phyloP scores from a whole-genome alignment of 768 basidiomycete species.

The Boletus huronensis region DNA sequence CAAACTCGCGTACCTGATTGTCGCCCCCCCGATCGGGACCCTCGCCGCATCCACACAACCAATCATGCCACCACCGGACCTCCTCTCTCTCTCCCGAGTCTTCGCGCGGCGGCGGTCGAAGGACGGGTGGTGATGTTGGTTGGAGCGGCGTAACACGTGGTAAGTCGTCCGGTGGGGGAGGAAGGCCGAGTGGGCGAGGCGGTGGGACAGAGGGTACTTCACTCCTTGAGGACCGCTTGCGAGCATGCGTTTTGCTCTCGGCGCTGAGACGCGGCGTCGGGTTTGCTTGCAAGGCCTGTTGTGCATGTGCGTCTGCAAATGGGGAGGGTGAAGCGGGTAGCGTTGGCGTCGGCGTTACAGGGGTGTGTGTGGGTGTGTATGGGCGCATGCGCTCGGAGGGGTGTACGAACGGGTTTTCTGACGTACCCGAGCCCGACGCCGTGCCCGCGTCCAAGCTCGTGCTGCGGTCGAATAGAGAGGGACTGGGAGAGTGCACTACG shows the following conservation, averaged over 20 bases:
- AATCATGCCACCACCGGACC: constrained; percentile 80
- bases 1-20: constrained; percentile 50
- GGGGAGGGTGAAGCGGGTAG: constrained; percentile 15
- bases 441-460: constrained; percentile 8
- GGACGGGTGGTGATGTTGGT: constrained; percentile 31
- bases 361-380: not conserved
- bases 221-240: constrained; percentile 1
- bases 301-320: constrained; percentile 38
- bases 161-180: constrained; percentile 39
- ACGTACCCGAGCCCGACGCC: not conserved
- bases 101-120: constrained; percentile 22
- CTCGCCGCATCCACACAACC: constrained; percentile 78
- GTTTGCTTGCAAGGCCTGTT: constrained; percentile 18
- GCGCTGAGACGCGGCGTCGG: not conserved
- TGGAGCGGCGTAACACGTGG: constrained; percentile 36
- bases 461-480: constrained; percentile 16
- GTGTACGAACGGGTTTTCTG: constrained; percentile 46
- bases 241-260: not conserved
- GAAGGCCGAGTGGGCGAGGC: constrained; percentile 59
- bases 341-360: not conserved
- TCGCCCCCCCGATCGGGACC: constrained; percentile 72
- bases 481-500: constrained; percentile 30
- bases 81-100: constrained; percentile 33
- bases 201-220: constrained; percentile 34
- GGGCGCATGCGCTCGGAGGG: constrained; percentile 17